These are phyloP conservation scores for Alisma plantagoaquatica DNA, from an alignment of 106 monocot genomes.

Conservation along the genomic window DNA sequence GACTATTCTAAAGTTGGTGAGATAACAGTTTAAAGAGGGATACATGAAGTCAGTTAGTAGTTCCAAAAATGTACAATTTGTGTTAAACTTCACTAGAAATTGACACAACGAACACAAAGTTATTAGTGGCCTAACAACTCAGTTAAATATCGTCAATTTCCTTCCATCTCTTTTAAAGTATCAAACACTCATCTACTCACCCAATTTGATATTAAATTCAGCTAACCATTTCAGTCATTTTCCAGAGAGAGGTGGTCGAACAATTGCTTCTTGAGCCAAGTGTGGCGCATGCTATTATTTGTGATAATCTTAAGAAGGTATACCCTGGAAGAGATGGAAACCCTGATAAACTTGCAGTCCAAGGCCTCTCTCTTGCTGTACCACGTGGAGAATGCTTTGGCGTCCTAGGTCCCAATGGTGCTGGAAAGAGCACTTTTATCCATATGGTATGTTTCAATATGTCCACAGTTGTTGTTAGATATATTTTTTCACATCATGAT, in stretches of 20 bases:
- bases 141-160: too few relatives aligned
- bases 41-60: too few relatives aligned
- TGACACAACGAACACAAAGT: too few relatives aligned
- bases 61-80: too few relatives aligned
- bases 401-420: conserved; percentile 90
- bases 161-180: too few relatives aligned
- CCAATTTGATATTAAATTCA: too few relatives aligned
- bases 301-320: conserved; percentile 61
- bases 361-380: conserved; percentile 68
- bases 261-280: conserved; percentile 36
- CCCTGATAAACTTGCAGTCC: conserved; percentile 68
- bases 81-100: too few relatives aligned
- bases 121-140: too few relatives aligned
- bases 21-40: too few relatives aligned
- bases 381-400: conserved; percentile 87
- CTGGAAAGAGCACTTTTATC: conserved; percentile 86
- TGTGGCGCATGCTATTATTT: conserved; percentile 42
- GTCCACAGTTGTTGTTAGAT: neutral
- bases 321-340: conserved; percentile 78
- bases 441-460: conserved; percentile 40
- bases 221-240: conserved; percentile 1
- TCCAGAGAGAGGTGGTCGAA: conserved; percentile 61
- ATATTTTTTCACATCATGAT: too few relatives aligned
- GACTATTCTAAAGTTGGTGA: too few relatives aligned
- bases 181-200: too few relatives aligned